Percentiles rank a stretch among this genome's conserved stretches.
These are phyloP conservation scores for Diaporthe helianthi DNA, from an alignment of 2,329 filamentous ascomycete species.

Conservation along the genomic window DNA sequence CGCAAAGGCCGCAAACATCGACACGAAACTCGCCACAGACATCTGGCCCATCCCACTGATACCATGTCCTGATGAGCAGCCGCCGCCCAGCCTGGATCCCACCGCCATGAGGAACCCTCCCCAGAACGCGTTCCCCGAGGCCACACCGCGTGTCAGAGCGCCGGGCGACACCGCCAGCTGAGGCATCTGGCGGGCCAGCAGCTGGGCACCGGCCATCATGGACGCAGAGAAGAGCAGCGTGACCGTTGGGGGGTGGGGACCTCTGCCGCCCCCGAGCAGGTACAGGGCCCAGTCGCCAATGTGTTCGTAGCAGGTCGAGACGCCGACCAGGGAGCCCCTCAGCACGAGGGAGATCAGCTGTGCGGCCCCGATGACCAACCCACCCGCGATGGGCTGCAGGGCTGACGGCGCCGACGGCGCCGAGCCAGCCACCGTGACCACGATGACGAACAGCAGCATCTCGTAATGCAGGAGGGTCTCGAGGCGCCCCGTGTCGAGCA, in stretches of 20 bases:
- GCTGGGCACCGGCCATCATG: slow-evolving; percentile 54
- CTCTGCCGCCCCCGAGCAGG: slow-evolving; percentile 43
- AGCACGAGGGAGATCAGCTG: slow-evolving; percentile 64
- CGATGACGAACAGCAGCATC: slow-evolving; percentile 47
- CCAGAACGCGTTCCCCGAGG: slow-evolving; percentile 49
- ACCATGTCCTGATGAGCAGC: slow-evolving; percentile 74
- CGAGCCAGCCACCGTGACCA: slow-evolving; percentile 51
- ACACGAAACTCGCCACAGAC: slow-evolving; percentile 67
- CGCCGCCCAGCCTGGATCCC: slow-evolving; percentile 68
- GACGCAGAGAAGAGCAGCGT: slow-evolving; percentile 61
- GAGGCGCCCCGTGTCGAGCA: slow-evolving; percentile 48
- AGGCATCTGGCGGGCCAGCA: slow-evolving; percentile 42
- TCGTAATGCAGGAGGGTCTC: slow-evolving; percentile 53
- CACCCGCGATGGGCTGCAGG: slow-evolving; percentile 59
- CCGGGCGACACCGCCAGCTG: slow-evolving; percentile 43
- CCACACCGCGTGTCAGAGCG: slow-evolving; percentile 40
- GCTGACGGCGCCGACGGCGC: slow-evolving; percentile 43
- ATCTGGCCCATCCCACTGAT: slow-evolving; percentile 71
- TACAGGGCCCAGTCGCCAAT: slow-evolving; percentile 61
- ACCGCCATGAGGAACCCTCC: slow-evolving; percentile 66
- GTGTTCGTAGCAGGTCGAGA: slow-evolving; percentile 69
- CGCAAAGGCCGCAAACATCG: slow-evolving; percentile 64
- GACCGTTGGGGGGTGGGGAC: slow-evolving; percentile 44
- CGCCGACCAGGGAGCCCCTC: slow-evolving; percentile 63
- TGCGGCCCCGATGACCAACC: slow-evolving; percentile 63